Evolutionary conservation across 2,329 filamentous ascomycete species (phyloP).

Genomic region (Lachnellula hyalina): DNA sequence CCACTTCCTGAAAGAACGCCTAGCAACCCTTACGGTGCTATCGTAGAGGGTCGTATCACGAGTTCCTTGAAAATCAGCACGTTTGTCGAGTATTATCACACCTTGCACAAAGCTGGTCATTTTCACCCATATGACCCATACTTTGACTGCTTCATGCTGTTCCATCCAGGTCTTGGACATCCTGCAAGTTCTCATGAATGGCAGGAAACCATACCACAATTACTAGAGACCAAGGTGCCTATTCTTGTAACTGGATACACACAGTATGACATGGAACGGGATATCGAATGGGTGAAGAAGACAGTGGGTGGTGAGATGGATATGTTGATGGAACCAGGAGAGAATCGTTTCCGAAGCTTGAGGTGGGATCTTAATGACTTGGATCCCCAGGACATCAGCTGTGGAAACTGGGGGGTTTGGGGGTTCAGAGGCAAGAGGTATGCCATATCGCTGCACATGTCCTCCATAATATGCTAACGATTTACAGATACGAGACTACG

Average conservation of each 20-base stretch:
- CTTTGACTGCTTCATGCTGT: slow-evolving; percentile 95
- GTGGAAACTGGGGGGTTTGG: slow-evolving; percentile 97
- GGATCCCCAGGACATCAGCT: slow-evolving; percentile 89
- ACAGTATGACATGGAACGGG: slow-evolving; percentile 87
- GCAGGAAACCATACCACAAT: slow-evolving; percentile 80
- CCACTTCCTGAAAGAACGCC: slow-evolving; percentile 82
- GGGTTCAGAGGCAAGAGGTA: slow-evolving; percentile 96
- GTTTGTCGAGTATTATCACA: slow-evolving; percentile 97
- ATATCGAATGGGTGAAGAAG: slow-evolving; percentile 83
- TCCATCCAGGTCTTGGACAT: slow-evolving; percentile 94
- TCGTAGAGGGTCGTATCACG: slow-evolving; percentile 86
- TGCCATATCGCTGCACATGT: slow-evolving; percentile 23
- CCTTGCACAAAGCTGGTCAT: slow-evolving; percentile 81
- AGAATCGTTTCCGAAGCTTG: slow-evolving; percentile 90
- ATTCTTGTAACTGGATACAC: slow-evolving; percentile 96
- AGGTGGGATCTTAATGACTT: slow-evolving; percentile 96
- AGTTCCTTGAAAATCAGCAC: slow-evolving; percentile 94
- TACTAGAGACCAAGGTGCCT: slow-evolving; percentile 92
- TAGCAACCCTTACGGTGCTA: slow-evolving; percentile 84
- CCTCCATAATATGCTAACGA: slow-evolving; percentile 8
- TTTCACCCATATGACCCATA: slow-evolving; percentile 97
- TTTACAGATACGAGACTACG: slow-evolving; percentile 31
- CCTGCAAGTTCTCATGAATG: slow-evolving; percentile 91
- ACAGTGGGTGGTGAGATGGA: slow-evolving; percentile 89
- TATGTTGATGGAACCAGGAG: slow-evolving; percentile 81